Conservation (phyloP, 139 green algal species). For the Chlorella sp. region DNA sequence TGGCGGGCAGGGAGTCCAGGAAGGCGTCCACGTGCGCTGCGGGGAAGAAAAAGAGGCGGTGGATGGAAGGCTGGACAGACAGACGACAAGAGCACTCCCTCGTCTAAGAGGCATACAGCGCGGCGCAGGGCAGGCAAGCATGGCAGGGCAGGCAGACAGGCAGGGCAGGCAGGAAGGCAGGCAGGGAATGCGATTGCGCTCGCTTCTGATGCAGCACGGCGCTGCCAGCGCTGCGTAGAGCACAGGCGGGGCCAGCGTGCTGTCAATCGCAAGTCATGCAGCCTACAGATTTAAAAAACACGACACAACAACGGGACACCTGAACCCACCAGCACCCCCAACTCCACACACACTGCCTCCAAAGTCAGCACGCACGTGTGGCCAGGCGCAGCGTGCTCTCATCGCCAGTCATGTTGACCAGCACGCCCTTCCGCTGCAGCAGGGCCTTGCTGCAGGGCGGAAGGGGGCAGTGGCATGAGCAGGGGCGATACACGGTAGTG, state of each 20-base stretch:
- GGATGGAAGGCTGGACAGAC: neutral
- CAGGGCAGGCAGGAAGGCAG: neutral
- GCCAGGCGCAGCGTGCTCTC: constrained; percentile 70
- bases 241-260: no score
- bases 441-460: constrained; percentile 59
- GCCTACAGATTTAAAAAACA: no score
- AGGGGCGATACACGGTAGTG: neutral
- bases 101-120: no score
- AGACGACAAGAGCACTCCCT: no score
- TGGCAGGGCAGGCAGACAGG: neutral
- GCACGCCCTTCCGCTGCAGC: constrained; percentile 77
- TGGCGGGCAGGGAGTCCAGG: constrained; percentile 79
- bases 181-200: neutral
- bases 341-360: no score
- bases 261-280: no score
- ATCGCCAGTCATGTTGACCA: constrained; percentile 98
- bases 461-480: neutral
- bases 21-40: constrained; percentile 73
- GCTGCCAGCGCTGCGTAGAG: no score
- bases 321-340: no score
- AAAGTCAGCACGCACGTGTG: neutral
- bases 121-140: no score
- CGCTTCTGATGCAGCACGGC: no score
- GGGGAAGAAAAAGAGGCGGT: neutral
- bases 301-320: no score